phyloP scores from a whole-genome alignment of 306 rosid genomes.

The Dryas alaskensis region DNA sequence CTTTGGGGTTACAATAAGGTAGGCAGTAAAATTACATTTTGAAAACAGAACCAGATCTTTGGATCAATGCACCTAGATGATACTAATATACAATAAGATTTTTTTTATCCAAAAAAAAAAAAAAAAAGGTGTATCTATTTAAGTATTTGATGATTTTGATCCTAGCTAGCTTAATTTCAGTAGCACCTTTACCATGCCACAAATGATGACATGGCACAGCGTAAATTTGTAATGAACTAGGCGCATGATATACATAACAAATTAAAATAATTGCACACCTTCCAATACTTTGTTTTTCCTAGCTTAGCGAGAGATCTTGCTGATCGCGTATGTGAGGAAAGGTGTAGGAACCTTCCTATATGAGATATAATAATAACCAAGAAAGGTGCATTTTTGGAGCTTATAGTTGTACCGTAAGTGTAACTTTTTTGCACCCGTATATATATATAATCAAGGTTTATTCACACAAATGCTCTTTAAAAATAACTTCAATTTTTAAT shows the following conservation, averaged over 20 bases:
- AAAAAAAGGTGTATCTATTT: too few relatives aligned
- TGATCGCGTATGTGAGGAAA: constrained; percentile 33
- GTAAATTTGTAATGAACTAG: neutral
- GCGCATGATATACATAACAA: too few relatives aligned
- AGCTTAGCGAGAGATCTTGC: neutral
- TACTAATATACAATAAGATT: neutral
- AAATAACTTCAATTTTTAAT: too few relatives aligned
- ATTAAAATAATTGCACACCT: too few relatives aligned
- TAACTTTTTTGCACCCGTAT: constrained; percentile 14
- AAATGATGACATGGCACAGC: neutral
- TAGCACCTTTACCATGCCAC: neutral
- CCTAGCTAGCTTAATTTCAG: neutral
- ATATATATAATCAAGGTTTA: too few relatives aligned
- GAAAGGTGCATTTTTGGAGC: constrained; percentile 29
- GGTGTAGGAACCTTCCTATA: constrained; percentile 47
- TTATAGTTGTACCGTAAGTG: constrained; percentile 31
- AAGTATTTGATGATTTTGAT: too few relatives aligned
- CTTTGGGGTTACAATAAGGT: neutral
- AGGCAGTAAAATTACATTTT: constrained; percentile 2
- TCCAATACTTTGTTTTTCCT: too few relatives aligned
- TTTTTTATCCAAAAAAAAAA: too few relatives aligned
- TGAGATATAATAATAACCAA: constrained; percentile 17
- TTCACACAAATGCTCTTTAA: too few relatives aligned
- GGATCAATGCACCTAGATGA: neutral
- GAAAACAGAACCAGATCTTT: neutral